phyloP scores from a whole-genome alignment of 352 stramenopile species.

The Aphanomyces astaci region DNA sequence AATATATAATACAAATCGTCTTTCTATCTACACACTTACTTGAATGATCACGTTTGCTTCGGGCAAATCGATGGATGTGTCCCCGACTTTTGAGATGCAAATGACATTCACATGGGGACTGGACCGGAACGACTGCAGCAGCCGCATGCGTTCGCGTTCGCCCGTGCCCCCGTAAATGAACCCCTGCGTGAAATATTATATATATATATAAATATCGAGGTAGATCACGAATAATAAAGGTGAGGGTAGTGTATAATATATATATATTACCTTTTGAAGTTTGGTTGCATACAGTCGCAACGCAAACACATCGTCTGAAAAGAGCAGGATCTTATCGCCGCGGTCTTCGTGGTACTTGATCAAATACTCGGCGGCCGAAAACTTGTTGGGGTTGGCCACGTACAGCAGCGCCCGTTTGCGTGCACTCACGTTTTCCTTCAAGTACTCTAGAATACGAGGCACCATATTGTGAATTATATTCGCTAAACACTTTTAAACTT shows the following conservation, averaged over 20 bases:
- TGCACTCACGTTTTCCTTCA: conserved; percentile 80
- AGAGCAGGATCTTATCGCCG: conserved; percentile 98
- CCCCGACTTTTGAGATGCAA: conserved; percentile 93
- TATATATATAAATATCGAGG: too few species aligned
- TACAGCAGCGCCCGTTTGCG: conserved; percentile 94
- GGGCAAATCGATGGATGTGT: conserved; percentile 99
- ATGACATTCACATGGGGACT: conserved; percentile 84
- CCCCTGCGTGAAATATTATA: too few species aligned
- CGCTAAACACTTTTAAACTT: too few species aligned
- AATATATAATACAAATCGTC: too few species aligned
- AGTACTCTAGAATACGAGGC: conserved; percentile 36
- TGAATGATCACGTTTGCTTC: conserved; percentile 99
- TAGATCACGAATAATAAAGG: too few species aligned
- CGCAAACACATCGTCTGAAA: conserved; percentile 98
- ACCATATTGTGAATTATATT: too few species aligned
- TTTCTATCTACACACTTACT: conserved; percentile 24
- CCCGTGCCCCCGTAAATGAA: conserved; percentile 97
- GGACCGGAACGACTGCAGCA: conserved; percentile 80
- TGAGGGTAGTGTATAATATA: too few species aligned
- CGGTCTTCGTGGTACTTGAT: conserved; percentile 96
- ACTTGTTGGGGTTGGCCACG: conserved; percentile 98
- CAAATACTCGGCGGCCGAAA: conserved; percentile 92
- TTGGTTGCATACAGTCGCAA: conserved; percentile 92
- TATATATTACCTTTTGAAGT: conserved; percentile 48
- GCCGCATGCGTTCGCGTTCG: conserved; percentile 84